Percentiles rank a stretch among this genome's conserved stretches.
phyloP scores from a whole-genome alignment of 768 basidiomycete genomes.

The Tricholoma matsutake region DNA sequence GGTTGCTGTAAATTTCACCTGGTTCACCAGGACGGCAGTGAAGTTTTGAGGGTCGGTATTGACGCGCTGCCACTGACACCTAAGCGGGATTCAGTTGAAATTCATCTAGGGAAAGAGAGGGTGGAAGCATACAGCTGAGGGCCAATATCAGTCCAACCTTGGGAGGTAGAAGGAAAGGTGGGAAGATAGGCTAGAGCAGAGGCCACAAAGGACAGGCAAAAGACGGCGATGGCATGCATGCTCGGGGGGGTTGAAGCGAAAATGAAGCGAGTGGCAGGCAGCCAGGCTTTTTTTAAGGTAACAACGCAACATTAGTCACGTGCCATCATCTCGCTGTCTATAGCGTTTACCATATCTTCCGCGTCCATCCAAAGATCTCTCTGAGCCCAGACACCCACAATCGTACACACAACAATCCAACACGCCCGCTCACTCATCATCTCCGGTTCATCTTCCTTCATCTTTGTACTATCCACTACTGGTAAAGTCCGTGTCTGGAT shows the following conservation, averaged over 20 bases:
- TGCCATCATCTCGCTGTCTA: too few relatives aligned
- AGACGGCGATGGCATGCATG: slow-evolving; percentile 42
- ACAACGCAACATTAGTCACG: too few relatives aligned
- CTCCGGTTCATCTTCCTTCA: slow-evolving; percentile 7
- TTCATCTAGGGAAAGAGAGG: background rate
- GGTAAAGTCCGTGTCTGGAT: slow-evolving; percentile 18
- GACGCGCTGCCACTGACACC: slow-evolving; percentile 63
- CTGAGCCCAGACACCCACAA: slow-evolving; percentile 75
- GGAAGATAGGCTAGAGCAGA: slow-evolving; percentile 65
- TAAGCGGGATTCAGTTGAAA: slow-evolving; percentile 14
- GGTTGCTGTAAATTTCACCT: slow-evolving; percentile 34
- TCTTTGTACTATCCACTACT: background rate
- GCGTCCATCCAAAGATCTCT: slow-evolving; percentile 80
- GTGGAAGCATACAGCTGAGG: slow-evolving; percentile 39
- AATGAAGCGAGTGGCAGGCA: slow-evolving; percentile 11
- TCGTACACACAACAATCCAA: slow-evolving; percentile 69
- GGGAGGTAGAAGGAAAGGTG: slow-evolving; percentile 41
- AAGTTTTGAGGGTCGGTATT: slow-evolving; percentile 66
- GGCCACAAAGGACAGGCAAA: slow-evolving; percentile 50
- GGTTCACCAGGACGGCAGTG: slow-evolving; percentile 63
- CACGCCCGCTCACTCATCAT: slow-evolving; percentile 47
- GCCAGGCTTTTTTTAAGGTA: too few relatives aligned
- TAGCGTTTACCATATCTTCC: slow-evolving; percentile 54
- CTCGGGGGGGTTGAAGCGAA: slow-evolving; percentile 15
- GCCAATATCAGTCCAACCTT: slow-evolving; percentile 59